These are phyloP conservation scores for Tolypocladium amazonense DNA, from an alignment of 2,329 filamentous ascomycete species.

Conservation along the genomic window DNA sequence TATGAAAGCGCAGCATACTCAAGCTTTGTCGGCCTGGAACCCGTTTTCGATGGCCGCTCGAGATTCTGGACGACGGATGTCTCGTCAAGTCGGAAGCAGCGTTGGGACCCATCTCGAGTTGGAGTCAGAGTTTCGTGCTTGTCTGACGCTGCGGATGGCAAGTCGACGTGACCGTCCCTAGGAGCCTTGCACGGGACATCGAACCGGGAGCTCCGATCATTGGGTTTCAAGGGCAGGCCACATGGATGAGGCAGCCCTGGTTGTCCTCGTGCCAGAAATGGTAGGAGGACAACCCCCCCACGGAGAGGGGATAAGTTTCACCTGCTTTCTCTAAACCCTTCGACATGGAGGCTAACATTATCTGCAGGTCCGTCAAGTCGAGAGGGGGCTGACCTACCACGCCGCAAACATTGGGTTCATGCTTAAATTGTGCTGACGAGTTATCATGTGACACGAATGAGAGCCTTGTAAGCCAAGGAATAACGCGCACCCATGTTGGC, in stretches of 20 bases:
- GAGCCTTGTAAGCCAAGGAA: neutral
- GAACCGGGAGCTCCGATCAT: conserved; percentile 2
- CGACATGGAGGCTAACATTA: conserved; percentile 14
- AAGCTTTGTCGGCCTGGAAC: neutral
- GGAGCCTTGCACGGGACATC: conserved; percentile 4
- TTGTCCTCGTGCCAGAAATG: conserved; percentile 40
- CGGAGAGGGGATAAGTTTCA: conserved; percentile 38
- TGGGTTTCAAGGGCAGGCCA: conserved; percentile 25
- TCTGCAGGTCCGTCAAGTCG: conserved; percentile 7
- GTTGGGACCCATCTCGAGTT: conserved; percentile 81
- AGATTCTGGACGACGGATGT: neutral
- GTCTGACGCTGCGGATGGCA: conserved; percentile 40
- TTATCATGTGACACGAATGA: neutral
- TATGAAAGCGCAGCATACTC: neutral
- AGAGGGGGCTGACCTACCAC: neutral
- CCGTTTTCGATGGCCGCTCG: neutral
- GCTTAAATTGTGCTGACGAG: neutral
- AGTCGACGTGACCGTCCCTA: neutral
- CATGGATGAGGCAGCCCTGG: conserved; percentile 31
- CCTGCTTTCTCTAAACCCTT: conserved; percentile 2
- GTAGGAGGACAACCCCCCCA: conserved; percentile 36
- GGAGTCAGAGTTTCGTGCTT: conserved; percentile 91
- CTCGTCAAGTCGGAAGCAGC: conserved; percentile 12
- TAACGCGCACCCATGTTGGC: neutral
- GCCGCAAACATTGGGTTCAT: neutral